Evolutionary conservation across 1,284 basidiomycete species (phyloP).

Genomic region (Rhizopogon parksii): DNA sequence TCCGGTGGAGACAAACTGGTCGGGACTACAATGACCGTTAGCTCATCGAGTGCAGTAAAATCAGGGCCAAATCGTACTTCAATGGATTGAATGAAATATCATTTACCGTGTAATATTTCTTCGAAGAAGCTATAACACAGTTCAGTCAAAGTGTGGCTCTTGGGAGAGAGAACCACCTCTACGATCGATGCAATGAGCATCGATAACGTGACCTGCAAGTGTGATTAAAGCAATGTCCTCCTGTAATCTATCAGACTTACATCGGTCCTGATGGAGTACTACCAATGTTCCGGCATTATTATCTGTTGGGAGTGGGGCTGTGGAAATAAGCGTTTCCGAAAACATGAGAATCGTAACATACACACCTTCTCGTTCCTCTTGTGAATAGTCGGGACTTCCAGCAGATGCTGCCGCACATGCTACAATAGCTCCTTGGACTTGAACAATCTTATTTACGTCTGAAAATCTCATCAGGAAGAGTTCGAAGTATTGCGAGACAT

Average conservation of each 20-base stretch:
- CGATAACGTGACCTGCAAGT: slow-evolving; percentile 17
- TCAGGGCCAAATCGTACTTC: slow-evolving; percentile 19
- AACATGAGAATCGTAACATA: neutral
- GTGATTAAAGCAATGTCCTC: neutral
- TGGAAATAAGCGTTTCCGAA: neutral
- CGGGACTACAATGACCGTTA: slow-evolving; percentile 14
- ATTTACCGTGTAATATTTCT: slow-evolving; percentile 27
- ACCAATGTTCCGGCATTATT: slow-evolving; percentile 36
- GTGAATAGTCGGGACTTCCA: slow-evolving; percentile 28
- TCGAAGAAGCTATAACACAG: slow-evolving; percentile 13
- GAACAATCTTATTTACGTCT: slow-evolving; percentile 40
- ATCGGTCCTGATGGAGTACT: slow-evolving; percentile 24
- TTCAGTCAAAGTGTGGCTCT: neutral
- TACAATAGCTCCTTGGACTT: slow-evolving; percentile 27
- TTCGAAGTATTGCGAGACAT: neutral
- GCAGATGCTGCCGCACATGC: slow-evolving; percentile 33
- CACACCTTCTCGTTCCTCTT: slow-evolving; percentile 26
- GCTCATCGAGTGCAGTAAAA: neutral
- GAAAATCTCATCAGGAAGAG: neutral
- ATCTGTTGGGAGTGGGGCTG: slow-evolving; percentile 29
- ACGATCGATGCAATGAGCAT: slow-evolving; percentile 16
- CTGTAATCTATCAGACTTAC: slow-evolving; percentile 9
- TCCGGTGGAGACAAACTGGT: slow-evolving; percentile 27
- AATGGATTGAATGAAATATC: slow-evolving; percentile 30
- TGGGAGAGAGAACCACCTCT: neutral